Base-by-base conservation (phyloP, 768 basidiomycete genomes). In the Mycena chlorophos region DNA sequence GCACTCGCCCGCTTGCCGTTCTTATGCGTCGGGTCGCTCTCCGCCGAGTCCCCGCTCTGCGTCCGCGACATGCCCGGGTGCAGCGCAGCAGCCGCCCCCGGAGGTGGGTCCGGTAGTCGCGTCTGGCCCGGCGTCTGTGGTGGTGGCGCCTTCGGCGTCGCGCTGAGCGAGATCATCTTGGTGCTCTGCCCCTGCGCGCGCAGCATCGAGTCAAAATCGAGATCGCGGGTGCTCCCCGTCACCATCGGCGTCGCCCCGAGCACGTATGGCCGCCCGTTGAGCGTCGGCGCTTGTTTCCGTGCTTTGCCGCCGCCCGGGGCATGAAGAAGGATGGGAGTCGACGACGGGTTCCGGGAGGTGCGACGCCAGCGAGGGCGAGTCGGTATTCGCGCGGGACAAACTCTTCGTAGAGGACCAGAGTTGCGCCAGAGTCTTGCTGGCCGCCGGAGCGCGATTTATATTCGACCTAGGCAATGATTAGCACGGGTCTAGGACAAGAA, bases 301-400 rank as follows among this genome's bases (percentile, higher is more conserved):
- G 81, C 79, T 66, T 81, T 84, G 23, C 73, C 70, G 62, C 77
- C 81, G 19, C 66, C 31, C 3, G 55, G 38, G 14, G 70, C 12
- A 84, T 77, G 60, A 91, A 89, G 34, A 88, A 72, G 16, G 86
- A 85, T 3, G 86, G 86, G n/a, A 91, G 70, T 6, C 85, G 83
- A n/a, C 81, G 77, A 16, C 85, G 78, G 17, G 70, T 74, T 6
- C 58, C 58, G 1, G 58, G 58, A 2, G 74, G 75, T 0, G 78
- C 73, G 3, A 81, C 76, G 16, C 78, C 75, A 5, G 84, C 83
- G 5, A 95, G 78, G 61, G 91, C 86, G 42, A 89, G 85, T 3
- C 90, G 78, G 64, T 93, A 94, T 67, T 94, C 94, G 34, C 83
- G 73, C 0, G 95, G 96, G 3, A 99, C 93, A 52, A 92, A 90